Evolutionary conservation across 495 filamentous ascomycete species (phyloP).

Genomic region (Neurospora terricola): DNA sequence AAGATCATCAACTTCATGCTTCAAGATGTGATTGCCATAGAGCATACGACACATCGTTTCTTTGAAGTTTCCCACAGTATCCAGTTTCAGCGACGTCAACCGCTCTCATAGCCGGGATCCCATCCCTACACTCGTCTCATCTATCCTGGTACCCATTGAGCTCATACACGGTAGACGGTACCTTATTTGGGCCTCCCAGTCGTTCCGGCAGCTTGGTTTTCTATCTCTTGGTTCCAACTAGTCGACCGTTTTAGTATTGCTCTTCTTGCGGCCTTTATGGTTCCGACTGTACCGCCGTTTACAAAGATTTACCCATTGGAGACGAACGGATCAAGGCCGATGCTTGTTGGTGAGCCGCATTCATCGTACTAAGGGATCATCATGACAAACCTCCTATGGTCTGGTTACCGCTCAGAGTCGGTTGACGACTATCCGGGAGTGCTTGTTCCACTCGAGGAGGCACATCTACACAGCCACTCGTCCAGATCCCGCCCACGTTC

Average conservation of each 20-base stretch:
- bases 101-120: not conserved
- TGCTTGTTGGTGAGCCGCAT: not conserved
- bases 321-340: not conserved
- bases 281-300: not conserved
- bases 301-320: not conserved
- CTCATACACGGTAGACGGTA: not conserved
- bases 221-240: not conserved
- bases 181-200: not conserved
- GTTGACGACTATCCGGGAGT: constrained; percentile 34
- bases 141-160: not conserved
- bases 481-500: constrained; percentile 22
- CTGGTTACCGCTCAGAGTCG: constrained; percentile 23
- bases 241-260: not conserved
- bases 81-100: not conserved
- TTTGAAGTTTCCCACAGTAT: not conserved
- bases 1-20: not conserved
- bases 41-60: not conserved
- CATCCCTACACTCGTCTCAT: not conserved
- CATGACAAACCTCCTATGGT: constrained; percentile 1
- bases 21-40: not conserved
- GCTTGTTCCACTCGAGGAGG: constrained; percentile 37
- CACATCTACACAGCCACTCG: constrained; percentile 38
- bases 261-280: not conserved
- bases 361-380: not conserved
- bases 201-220: not conserved